These are phyloP conservation scores for Cordyceps militaris DNA, from an alignment of 2,329 filamentous ascomycete genomes.

Conservation along the genomic window DNA sequence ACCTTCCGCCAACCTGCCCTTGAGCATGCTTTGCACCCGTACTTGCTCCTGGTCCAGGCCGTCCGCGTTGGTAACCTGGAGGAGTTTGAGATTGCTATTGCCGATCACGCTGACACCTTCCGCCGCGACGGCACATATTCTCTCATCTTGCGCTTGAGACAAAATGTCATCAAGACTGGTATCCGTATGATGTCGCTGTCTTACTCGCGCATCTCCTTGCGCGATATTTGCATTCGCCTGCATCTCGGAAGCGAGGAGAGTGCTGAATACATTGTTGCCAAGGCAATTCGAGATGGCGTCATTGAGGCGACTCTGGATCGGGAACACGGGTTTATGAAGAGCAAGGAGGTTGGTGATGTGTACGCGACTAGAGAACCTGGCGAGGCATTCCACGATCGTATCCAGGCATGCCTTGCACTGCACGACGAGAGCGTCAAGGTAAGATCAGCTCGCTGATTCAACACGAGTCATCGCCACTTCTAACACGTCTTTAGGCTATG, in stretches of 20 bases:
- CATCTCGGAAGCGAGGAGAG: constrained; percentile 94
- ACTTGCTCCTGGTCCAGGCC: constrained; percentile 88
- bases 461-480: constrained; percentile 9
- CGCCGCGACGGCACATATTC: constrained; percentile 92
- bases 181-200: constrained; percentile 99
- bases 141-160: constrained; percentile 84
- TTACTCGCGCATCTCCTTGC: constrained; percentile 92
- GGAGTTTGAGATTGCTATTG: constrained; percentile 83
- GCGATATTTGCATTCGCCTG: constrained; percentile 93
- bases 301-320: constrained; percentile 93
- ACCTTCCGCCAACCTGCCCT: constrained; percentile 86
- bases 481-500: constrained; percentile 63
- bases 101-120: constrained; percentile 75
- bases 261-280: constrained; percentile 97
- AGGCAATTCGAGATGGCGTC: constrained; percentile 94
- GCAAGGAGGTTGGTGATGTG: constrained; percentile 90
- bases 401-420: constrained; percentile 80
- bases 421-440: constrained; percentile 99
- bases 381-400: constrained; percentile 96
- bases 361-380: constrained; percentile 94
- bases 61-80: constrained; percentile 95
- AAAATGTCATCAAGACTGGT: constrained; percentile 99
- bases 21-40: constrained; percentile 82
- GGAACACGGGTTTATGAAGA: constrained; percentile 96
- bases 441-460: constrained; percentile 23